phyloP scores from a whole-genome alignment of 2,329 filamentous ascomycete species.

The Emericellopsis atlantica region DNA sequence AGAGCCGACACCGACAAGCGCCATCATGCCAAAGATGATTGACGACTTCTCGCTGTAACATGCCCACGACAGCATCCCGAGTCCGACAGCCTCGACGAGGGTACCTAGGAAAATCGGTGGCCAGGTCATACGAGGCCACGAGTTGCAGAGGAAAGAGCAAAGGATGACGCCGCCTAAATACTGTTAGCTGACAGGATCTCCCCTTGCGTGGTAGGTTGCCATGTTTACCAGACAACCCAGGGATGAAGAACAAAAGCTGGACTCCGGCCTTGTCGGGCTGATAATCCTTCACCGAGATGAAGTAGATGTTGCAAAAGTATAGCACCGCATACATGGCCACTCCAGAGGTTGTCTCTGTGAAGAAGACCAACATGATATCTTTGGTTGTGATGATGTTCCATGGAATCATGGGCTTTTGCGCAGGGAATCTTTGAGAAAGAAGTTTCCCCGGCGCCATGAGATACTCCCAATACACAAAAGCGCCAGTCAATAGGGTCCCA shows the following conservation, averaged over 20 bases:
- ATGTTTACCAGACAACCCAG: slow-evolving; percentile 42
- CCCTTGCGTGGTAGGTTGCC: neutral
- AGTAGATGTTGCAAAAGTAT: slow-evolving; percentile 59
- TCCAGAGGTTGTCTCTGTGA: slow-evolving; percentile 47
- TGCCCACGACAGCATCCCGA: slow-evolving; percentile 45
- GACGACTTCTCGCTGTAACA: slow-evolving; percentile 32
- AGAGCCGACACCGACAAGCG: slow-evolving; percentile 47
- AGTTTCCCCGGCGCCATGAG: slow-evolving; percentile 35
- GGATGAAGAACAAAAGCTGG: slow-evolving; percentile 50
- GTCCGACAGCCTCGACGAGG: slow-evolving; percentile 42
- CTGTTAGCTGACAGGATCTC: neutral
- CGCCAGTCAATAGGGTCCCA: slow-evolving; percentile 23
- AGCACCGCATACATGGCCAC: slow-evolving; percentile 43
- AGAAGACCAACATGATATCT: slow-evolving; percentile 49
- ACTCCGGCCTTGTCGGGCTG: slow-evolving; percentile 35
- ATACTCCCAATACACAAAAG: slow-evolving; percentile 35
- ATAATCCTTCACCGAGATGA: slow-evolving; percentile 44
- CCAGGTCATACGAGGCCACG: slow-evolving; percentile 49
- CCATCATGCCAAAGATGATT: slow-evolving; percentile 54
- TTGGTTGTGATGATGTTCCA: slow-evolving; percentile 42
- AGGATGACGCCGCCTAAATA: slow-evolving; percentile 37
- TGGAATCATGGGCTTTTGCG: slow-evolving; percentile 51
- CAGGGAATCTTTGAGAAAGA: slow-evolving; percentile 34
- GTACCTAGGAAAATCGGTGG: slow-evolving; percentile 42
- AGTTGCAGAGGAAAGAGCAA: slow-evolving; percentile 47